phyloP scores from a whole-genome alignment of 306 rosid species.

The Prunus mume region DNA sequence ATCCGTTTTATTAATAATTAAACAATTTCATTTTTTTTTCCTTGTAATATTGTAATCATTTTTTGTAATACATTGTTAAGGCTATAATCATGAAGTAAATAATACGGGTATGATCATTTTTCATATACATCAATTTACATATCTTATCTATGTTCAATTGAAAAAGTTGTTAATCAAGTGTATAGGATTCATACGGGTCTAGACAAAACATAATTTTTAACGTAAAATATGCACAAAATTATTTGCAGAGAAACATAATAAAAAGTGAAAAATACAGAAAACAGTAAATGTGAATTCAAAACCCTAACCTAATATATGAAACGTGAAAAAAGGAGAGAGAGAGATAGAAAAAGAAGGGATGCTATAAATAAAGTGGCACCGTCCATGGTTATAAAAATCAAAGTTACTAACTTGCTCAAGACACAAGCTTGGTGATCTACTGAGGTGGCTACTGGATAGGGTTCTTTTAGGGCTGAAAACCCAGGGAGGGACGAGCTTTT shows the following conservation, averaged over 20 bases:
- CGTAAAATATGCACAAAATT: background rate
- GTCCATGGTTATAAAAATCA: conserved; percentile 6
- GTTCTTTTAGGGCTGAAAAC: background rate
- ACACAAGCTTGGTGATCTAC: background rate
- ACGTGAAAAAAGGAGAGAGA: too few species aligned
- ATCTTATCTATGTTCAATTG: background rate
- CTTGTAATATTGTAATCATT: background rate
- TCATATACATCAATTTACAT: background rate
- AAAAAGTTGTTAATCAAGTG: background rate
- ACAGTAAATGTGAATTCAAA: background rate
- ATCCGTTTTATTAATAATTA: background rate
- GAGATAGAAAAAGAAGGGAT: background rate
- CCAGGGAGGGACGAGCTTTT: background rate
- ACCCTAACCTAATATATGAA: too few species aligned
- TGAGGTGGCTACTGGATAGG: too few species aligned
- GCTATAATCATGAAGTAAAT: background rate
- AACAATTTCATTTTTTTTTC: background rate
- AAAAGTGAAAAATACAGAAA: too few species aligned
- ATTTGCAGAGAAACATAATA: background rate
- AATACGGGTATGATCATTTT: background rate
- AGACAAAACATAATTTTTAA: background rate
- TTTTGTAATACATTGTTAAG: background rate
- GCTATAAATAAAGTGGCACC: background rate
- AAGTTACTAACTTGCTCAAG: conserved; percentile 7
- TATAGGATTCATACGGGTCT: background rate